A percentile compares a stretch with the other conserved stretches of the same genome.
Evolutionary conservation across 352 stramenopile genomes (phyloP).

Genomic region (Phytopythium aichiense): DNA sequence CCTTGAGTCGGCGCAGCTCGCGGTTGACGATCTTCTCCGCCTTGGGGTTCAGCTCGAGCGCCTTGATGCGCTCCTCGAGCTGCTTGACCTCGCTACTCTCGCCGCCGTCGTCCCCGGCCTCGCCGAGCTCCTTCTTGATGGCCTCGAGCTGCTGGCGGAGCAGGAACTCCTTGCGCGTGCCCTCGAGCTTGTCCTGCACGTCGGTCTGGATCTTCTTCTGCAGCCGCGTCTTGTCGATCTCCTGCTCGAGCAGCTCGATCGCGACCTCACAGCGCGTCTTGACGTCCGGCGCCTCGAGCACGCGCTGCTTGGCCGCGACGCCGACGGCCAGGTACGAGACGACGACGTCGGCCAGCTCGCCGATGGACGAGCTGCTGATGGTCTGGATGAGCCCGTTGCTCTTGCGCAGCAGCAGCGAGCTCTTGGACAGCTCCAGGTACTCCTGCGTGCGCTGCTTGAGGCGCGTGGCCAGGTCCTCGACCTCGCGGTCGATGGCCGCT

Average conservation of each 20-base stretch:
- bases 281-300: slow-evolving; percentile 49
- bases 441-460: slow-evolving; percentile 69
- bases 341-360: slow-evolving; percentile 63
- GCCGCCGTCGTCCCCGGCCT: slow-evolving; percentile 34
- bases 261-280: slow-evolving; percentile 40
- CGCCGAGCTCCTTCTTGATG: slow-evolving; percentile 98
- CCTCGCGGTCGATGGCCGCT: slow-evolving; percentile 11
- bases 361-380: slow-evolving; percentile 54
- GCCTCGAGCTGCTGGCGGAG: slow-evolving; percentile 97
- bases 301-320: slow-evolving; percentile 49
- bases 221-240: slow-evolving; percentile 57
- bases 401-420: slow-evolving; percentile 45
- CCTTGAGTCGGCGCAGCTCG: slow-evolving; percentile 65
- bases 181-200: slow-evolving; percentile 68
- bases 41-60: slow-evolving; percentile 39
- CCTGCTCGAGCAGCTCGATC: slow-evolving; percentile 41
- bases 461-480: slow-evolving; percentile 33
- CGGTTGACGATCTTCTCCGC: slow-evolving; percentile 55
- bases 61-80: slow-evolving; percentile 55
- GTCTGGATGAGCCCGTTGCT: slow-evolving; percentile 58
- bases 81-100: slow-evolving; percentile 45
- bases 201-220: slow-evolving; percentile 71
- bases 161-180: slow-evolving; percentile 89
- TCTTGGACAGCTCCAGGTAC: slow-evolving; percentile 64
- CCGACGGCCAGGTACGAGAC: slow-evolving; percentile 63